Base-by-base conservation (phyloP, 352 stramenopile species). In the Bremia lactucae region DNA sequence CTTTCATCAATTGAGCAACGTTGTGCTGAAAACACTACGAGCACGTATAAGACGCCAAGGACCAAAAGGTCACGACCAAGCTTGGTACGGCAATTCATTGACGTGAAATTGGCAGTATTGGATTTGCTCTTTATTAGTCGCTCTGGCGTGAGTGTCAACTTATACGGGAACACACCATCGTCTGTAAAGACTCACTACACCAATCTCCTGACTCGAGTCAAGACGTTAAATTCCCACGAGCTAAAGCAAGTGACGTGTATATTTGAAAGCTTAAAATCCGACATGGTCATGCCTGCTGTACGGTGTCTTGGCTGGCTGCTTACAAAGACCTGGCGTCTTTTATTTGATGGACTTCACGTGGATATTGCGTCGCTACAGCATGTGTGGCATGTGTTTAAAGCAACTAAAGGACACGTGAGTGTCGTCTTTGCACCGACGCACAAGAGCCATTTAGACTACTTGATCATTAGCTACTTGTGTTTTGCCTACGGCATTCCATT, bases 381-480 rank as follows among this genome's bases (percentile, higher is more conserved):
- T 9, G 59, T 91, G 11, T 64, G 78, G 10, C 50, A 70, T 14
- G 59, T 72, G 19, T 42, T 90, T 8, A 62, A 82, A 31, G 56
- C 46, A 0, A 53, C 64, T 0, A 59, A 75, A 25, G 59, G 55
- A 2, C 60, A 85, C 33, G 64, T 84, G 4, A 83, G 73, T 35
- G 65, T 94, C 29, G 73, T 91, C 31, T 87, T 91, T 51, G 68
- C 82, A 7, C 84, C 84, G 11, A 95, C 84, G 18, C 84, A 95
- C 60, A 86, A 92, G 58, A 87, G 64, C 24, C 83, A 95, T 42
- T 50, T 95, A 42, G 84, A 95, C 56, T 95, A 95, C 49, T 55
- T 95, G 20, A 83, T 95, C 44, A 79, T 95, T 49, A 93, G 78
- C 45, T 95, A 95, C 52, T 43, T 94, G 37, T 91, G 74, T 58